Base-by-base conservation (phyloP, 2,329 filamentous ascomycete species). In the Hypoxylon sp. region DNA sequence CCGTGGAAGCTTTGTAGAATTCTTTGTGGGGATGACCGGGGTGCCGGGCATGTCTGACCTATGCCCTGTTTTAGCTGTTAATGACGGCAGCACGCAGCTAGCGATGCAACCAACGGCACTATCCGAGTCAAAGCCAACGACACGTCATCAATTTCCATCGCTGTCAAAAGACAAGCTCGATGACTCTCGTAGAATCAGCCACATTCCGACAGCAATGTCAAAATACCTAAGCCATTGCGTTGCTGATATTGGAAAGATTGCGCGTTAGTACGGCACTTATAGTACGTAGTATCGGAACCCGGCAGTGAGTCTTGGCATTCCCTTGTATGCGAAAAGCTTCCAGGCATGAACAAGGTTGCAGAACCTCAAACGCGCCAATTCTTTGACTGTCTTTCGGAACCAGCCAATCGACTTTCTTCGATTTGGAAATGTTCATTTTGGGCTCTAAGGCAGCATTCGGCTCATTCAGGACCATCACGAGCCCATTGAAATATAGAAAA, bases 71-170 rank as follows among this genome's bases (percentile, higher is more conserved):
- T 71, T 72, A 25, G 60, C 30, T 30, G n/a, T 48, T 41, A 34
- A 70, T 69, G 65, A 70, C 68, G 68, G 67, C 52, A 66, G 45
- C 55, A 34, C 32, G 60, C 58, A 63, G 65, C 68, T 56, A 60
- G 41, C 11, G 28, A 60, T 59, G 58, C 46, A 43, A 51, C 53
- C 58, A 69, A 60, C 34, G 60, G 62, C 30, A 53, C 38, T 34
- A 49, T 52, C 56, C 63, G 55, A 65, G 63, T 58, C 63, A 68
- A 64, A 69, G 67, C 57, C 68, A 65, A 69, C 67, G 73, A 75
- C 73, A 74, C 72, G 67, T 72, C 71, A 68, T 69, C 67, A 71
- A 60, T 52, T 65, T 25, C 36, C 19, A 32, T 60, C 19, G 55
- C 14, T 32, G 23, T 51, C 52, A 28, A 25, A 6, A 23, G 11